phyloP scores from a whole-genome alignment of 306 rosid genomes.

The Cucumis melo region DNA sequence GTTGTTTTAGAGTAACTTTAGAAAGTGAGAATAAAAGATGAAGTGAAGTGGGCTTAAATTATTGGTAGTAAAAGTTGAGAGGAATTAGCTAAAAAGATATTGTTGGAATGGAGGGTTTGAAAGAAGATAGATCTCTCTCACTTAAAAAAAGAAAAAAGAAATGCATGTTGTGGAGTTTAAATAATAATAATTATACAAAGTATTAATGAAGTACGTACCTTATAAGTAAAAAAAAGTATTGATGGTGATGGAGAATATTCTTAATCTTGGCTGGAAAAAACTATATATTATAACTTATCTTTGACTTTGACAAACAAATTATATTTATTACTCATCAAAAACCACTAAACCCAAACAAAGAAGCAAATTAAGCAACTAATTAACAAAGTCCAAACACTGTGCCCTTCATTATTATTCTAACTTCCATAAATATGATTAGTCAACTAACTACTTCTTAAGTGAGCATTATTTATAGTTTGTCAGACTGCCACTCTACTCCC shows the following conservation, averaged over 20 bases:
- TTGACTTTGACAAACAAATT: not conserved
- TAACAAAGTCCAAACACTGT: not conserved
- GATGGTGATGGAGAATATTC: not conserved
- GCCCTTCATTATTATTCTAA: not conserved
- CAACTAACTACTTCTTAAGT: not conserved
- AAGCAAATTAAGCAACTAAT: not conserved
- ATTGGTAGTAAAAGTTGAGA: not conserved
- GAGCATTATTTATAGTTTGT: not conserved
- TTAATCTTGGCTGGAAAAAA: not conserved
- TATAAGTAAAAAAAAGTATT: conserved; percentile 1
- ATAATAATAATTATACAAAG: not conserved
- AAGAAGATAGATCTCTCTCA: not conserved
- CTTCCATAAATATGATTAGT: not conserved
- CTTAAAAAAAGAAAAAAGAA: not conserved
- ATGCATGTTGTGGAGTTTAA: not conserved
- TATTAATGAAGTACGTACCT: conserved; percentile 2
- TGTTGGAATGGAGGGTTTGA: not conserved
- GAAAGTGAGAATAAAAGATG: too few species aligned
- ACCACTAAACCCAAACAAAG: not conserved
- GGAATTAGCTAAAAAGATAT: not conserved
- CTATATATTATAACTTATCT: not conserved
- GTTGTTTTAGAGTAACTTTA: too few species aligned
- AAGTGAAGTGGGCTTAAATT: not conserved
- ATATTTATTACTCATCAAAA: not conserved
- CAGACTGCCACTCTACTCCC: not conserved